A percentile compares a stretch with the other conserved stretches of the same genome.
Evolutionary conservation across 1,284 basidiomycete genomes (phyloP).

Genomic region (Cystobasidiaceae sp.): DNA sequence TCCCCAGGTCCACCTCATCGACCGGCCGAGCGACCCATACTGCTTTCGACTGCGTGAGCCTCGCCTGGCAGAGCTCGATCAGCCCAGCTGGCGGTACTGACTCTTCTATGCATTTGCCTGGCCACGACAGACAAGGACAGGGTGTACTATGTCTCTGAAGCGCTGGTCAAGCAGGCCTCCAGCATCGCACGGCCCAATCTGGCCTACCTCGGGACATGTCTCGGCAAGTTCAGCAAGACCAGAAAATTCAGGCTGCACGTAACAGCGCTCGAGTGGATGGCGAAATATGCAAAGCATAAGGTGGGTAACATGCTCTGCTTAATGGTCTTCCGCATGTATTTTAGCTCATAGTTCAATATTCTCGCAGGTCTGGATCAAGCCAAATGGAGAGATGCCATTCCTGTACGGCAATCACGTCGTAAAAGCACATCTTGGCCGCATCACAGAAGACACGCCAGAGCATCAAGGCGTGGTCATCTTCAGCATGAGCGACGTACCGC

Average conservation of each 20-base stretch:
- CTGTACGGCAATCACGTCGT: constrained; percentile 98
- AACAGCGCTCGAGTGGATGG: constrained; percentile 85
- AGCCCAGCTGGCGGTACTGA: too few species aligned
- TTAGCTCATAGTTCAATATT: too few species aligned
- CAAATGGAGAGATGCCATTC: constrained; percentile 98
- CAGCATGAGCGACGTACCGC: constrained; percentile 88
- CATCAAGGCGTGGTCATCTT: constrained; percentile 97
- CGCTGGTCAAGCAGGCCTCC: constrained; percentile 85
- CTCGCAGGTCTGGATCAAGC: constrained; percentile 92
- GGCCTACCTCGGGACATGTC: constrained; percentile 88
- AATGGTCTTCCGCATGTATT: too few species aligned
- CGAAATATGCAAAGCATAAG: constrained; percentile 98
- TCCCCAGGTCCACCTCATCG: constrained; percentile 58
- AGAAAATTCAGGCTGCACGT: constrained; percentile 98
- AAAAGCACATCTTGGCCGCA: constrained; percentile 97
- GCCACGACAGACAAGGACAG: constrained; percentile 41
- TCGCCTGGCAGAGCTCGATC: not conserved
- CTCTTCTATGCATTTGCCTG: constrained; percentile 52
- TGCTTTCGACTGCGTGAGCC: constrained; percentile 71
- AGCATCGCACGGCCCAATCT: constrained; percentile 90
- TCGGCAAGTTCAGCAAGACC: constrained; percentile 95
- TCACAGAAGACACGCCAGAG: constrained; percentile 98
- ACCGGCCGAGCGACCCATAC: constrained; percentile 75
- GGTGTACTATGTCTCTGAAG: constrained; percentile 89
- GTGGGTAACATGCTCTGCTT: too few species aligned